Evolutionary conservation across 2,329 filamentous ascomycete species (phyloP).

Genomic region (Neopestalotiopsis clavispora): DNA sequence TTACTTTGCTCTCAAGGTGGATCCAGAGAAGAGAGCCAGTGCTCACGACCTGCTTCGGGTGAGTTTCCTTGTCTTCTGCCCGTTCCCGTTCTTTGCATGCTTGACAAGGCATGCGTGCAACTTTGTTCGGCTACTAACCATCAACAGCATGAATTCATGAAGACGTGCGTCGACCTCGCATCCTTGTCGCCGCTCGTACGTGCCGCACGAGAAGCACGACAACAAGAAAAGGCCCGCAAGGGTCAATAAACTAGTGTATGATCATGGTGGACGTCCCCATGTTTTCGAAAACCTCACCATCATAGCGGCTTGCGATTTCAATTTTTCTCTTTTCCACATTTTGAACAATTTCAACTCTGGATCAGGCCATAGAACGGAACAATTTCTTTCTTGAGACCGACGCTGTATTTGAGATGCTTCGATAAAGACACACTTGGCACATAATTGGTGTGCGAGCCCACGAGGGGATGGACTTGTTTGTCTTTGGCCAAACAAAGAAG

Average conservation of each 20-base stretch:
- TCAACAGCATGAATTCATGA: constrained; percentile 79
- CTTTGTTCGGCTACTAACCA: background rate
- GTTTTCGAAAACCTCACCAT: constrained; percentile 11
- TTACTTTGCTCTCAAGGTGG: constrained; percentile 91
- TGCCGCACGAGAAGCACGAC: constrained; percentile 82
- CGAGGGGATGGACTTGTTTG: background rate
- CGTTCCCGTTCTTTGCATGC: background rate
- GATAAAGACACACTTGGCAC: background rate
- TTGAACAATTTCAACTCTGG: constrained; percentile 17
- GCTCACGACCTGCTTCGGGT: constrained; percentile 93
- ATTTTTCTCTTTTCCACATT: constrained; percentile 13
- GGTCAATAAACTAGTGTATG: constrained; percentile 41
- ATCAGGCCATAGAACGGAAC: constrained; percentile 11
- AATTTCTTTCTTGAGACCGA: constrained; percentile 2
- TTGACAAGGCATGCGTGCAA: background rate
- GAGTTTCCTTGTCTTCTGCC: constrained; percentile 44
- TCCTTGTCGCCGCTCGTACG: constrained; percentile 87
- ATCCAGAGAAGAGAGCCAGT: constrained; percentile 94
- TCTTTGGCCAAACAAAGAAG: background rate
- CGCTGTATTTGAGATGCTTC: background rate
- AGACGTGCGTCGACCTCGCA: constrained; percentile 71
- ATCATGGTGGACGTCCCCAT: background rate
- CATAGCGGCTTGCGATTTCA: constrained; percentile 19
- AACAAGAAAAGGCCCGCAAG: constrained; percentile 81
- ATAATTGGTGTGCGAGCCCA: background rate